phyloP scores from a whole-genome alignment of 306 rosid genomes.

The Inga laurina region DNA sequence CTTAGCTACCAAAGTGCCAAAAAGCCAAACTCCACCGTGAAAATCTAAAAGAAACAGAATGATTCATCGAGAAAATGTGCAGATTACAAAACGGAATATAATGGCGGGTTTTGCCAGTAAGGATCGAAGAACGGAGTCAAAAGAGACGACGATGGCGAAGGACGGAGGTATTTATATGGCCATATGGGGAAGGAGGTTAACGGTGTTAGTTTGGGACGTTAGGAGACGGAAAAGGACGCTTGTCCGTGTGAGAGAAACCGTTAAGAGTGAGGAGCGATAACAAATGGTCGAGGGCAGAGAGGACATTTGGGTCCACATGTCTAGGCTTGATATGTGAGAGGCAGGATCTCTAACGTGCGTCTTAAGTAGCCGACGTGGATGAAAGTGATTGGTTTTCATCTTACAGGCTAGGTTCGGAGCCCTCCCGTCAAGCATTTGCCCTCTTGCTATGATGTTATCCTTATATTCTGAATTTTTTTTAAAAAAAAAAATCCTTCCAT shows the following conservation, averaged over 20 bases:
- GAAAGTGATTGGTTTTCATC: neutral
- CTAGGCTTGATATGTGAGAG: conserved; percentile 37
- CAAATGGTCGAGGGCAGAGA: conserved; percentile 53
- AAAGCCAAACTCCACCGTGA: neutral
- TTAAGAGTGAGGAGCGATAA: conserved; percentile 9
- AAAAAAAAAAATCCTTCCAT: no score
- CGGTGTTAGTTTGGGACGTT: conserved; percentile 50
- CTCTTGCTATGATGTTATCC: neutral
- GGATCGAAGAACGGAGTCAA: conserved; percentile 8
- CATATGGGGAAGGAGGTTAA: conserved; percentile 45
- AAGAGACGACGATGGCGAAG: conserved; percentile 31
- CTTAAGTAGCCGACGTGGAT: conserved; percentile 39
- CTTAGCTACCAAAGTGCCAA: neutral
- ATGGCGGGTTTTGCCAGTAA: conserved; percentile 10
- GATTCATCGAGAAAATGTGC: neutral
- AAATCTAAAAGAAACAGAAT: conserved; percentile 10
- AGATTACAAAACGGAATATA: conserved; percentile 27
- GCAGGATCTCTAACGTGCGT: conserved; percentile 36
- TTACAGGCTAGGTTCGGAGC: neutral
- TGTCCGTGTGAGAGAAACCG: conserved; percentile 28
- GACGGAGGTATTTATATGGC: conserved; percentile 57
- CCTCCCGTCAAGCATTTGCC: conserved; percentile 26
- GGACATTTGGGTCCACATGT: conserved; percentile 75
- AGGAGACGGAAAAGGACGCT: conserved; percentile 54
- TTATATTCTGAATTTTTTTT: neutral